These are phyloP conservation scores for Kokia cookei DNA, from an alignment of 441 rosid genomes.

Conservation along the genomic window DNA sequence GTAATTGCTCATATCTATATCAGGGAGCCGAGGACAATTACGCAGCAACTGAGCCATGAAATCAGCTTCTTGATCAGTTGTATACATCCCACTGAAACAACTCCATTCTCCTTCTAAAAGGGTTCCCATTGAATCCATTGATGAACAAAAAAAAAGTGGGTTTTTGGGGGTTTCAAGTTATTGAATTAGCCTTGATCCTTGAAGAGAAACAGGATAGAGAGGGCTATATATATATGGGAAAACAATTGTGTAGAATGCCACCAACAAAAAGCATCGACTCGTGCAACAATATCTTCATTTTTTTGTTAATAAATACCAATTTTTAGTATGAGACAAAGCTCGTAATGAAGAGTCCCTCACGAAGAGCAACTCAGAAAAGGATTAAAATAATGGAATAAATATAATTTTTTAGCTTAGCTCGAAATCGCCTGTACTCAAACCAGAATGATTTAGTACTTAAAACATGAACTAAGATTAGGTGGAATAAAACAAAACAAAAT, in stretches of 20 bases:
- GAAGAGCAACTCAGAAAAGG: slow-evolving; percentile 35
- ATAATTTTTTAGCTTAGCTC: slow-evolving; percentile 6
- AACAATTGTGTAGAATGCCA: slow-evolving; percentile 16
- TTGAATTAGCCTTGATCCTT: slow-evolving; percentile 1
- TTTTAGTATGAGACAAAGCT: slow-evolving; percentile 3
- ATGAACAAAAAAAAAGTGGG: neutral
- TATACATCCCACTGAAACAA: slow-evolving; percentile 41
- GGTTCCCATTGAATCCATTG: slow-evolving; percentile 52
- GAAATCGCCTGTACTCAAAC: neutral
- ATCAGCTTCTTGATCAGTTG: slow-evolving; percentile 53
- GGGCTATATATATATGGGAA: slow-evolving; percentile 26
- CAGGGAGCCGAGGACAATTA: slow-evolving; percentile 14
- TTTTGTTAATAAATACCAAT: slow-evolving; percentile 5
- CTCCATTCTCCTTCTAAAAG: slow-evolving; percentile 54
- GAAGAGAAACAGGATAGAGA: slow-evolving; percentile 13
- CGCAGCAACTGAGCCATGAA: slow-evolving; percentile 67
- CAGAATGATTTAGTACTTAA: neutral
- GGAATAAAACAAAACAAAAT: neutral
- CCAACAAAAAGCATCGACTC: slow-evolving; percentile 17
- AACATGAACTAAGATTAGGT: slow-evolving; percentile 6
- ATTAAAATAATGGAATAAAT: slow-evolving; percentile 2
- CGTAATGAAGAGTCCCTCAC: slow-evolving; percentile 10
- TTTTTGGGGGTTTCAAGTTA: neutral
- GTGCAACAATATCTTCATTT: slow-evolving; percentile 14
- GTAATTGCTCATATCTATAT: slow-evolving; percentile 9